Evolutionary conservation across 495 filamentous ascomycete species (phyloP), one percentile per base, ranked within the genome.

Genomic region (Xylaria venustula): DNA sequence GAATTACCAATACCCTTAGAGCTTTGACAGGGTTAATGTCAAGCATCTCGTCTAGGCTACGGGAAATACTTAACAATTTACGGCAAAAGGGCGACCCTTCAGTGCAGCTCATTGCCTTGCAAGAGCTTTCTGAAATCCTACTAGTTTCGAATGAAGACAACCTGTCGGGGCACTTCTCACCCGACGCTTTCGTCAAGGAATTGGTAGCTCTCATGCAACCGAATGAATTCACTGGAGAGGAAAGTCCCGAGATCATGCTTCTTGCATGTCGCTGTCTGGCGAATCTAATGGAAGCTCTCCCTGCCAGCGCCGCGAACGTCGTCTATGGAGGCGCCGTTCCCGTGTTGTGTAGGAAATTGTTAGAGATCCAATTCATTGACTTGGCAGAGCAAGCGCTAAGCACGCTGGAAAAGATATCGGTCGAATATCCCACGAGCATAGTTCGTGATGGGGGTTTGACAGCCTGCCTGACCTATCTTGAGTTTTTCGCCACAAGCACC

Each of bases 181-280:
- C 93, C 1, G 95, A 99, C 75, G 83, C 88, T 15, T 97, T 94
- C 65, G 90, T 98, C 53, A 98, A 97, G 75, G 95, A 99, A 70
- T 81, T 99, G 59, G 92, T 98, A 26, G 73, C 82, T 1, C 76
- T 99, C 65, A 97, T 99, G 94, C 88, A 95, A 64, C 91, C 93
- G 0, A 88, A 87, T 69, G 89, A 93, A 26, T 84, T 87, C 46
- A 84, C 85, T 51, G 92, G 90, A 19, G 90, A 93, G 64, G 92
- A 95, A 71, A 97, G 96, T 68, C 89, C 93, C 3, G 93, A 99
- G 73, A 97, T 97, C 65, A 97, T 97, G 93, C 87, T 98, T 2
- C 83, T 97, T 60, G 95, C 95, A 4, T 98, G 95, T 72, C 90
- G 95, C 48, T 98, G 90, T 73, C 86, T 99, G 48, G 95, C 95